Conservation (phyloP, 371 early-diverging fungal genomes). For the Parasitella parasitica region DNA sequence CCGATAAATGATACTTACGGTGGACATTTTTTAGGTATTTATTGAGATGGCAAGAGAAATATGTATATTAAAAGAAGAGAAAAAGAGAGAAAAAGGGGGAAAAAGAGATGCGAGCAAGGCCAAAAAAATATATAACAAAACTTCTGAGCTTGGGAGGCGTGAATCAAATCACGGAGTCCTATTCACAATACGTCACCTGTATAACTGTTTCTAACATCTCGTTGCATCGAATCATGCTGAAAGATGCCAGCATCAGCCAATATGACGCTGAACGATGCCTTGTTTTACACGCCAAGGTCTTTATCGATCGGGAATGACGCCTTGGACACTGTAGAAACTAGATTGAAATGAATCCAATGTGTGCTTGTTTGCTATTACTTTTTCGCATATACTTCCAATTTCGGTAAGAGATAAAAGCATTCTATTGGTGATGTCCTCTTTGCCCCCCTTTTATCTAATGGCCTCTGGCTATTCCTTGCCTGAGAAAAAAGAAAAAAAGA, state of each 20-base stretch:
- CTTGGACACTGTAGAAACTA: neutral
- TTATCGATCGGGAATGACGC: neutral
- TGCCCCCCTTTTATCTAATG: neutral
- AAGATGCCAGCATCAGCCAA: neutral
- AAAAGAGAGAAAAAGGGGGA: neutral
- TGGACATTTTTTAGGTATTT: slow-evolving; percentile 8
- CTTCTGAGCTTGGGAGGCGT: slow-evolving; percentile 44
- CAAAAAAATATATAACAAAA: slow-evolving; percentile 62
- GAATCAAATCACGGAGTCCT: slow-evolving; percentile 1
- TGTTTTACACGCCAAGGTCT: neutral
- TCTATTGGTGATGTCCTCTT: neutral
- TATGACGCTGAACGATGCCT: neutral
- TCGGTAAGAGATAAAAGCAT: neutral
- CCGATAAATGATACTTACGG: slow-evolving; percentile 3
- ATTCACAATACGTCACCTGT: neutral
- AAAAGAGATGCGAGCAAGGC: neutral
- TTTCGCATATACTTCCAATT: slow-evolving; percentile 6
- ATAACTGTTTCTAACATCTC: neutral
- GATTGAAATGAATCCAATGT: neutral
- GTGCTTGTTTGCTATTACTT: neutral
- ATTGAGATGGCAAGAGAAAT: neutral
- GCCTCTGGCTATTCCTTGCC: neutral
- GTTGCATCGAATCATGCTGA: too few species aligned
- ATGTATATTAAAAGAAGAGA: too few species aligned
- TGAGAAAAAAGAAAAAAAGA: neutral